Evolutionary conservation across 257 asterid species (phyloP).

Genomic region (Coffea canephora): DNA sequence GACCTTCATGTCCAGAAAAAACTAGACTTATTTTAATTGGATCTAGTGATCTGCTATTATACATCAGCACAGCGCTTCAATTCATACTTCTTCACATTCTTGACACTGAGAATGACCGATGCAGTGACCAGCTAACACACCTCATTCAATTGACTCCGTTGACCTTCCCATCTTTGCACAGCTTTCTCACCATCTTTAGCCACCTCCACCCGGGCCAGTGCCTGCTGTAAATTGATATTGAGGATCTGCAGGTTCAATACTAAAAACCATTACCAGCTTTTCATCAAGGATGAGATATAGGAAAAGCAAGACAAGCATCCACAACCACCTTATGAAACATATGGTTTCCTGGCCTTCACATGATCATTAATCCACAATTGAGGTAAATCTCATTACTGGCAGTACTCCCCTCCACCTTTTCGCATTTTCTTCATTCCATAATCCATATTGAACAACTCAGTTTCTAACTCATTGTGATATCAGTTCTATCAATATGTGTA

Average conservation of each 20-base stretch:
- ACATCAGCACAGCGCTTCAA: not conserved
- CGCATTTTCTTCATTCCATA: not conserved
- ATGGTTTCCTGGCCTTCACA: constrained; percentile 10
- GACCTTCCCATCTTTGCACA: constrained; percentile 1
- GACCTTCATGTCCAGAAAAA: not conserved
- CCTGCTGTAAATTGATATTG: not conserved
- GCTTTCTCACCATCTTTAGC: not conserved
- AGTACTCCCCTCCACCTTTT: not conserved
- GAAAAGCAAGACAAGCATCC: not conserved
- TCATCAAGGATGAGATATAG: not conserved
- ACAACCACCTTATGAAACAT: constrained; percentile 17
- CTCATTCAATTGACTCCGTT: not conserved
- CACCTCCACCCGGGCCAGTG: not conserved
- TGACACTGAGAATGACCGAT: constrained; percentile 3
- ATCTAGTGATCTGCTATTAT: not conserved
- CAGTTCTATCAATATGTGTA: not conserved
- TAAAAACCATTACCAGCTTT: not conserved
- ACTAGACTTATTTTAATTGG: not conserved
- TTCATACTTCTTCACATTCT: not conserved
- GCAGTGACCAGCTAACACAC: constrained; percentile 4
- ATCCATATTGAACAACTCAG: not conserved
- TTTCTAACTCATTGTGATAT: not conserved
- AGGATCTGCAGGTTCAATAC: constrained; percentile 13
- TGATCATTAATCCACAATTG: constrained; percentile 12
- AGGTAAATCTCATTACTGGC: not conserved